These are phyloP conservation scores for Vigna mungo DNA, from an alignment of 306 rosid genomes.

Conservation along the genomic window DNA sequence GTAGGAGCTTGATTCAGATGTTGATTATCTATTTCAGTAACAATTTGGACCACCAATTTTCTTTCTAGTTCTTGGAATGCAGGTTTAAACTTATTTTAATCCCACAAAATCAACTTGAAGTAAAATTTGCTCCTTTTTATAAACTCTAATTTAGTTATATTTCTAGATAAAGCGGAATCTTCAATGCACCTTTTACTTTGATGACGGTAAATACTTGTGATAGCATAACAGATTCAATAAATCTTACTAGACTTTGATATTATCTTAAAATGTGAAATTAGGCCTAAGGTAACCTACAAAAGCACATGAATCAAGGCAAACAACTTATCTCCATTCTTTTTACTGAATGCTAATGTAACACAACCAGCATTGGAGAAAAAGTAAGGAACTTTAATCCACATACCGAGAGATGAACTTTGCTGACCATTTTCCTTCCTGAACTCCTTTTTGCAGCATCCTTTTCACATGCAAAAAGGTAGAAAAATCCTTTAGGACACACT, in stretches of 20 bases:
- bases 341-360: constrained; percentile 7
- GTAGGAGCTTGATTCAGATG: constrained; percentile 3
- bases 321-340: constrained; percentile 4
- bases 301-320: background rate
- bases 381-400: constrained; percentile 29
- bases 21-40: constrained; percentile 1
- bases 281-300: too few relatives aligned
- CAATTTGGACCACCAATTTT: constrained; percentile 5
- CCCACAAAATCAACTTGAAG: too few relatives aligned
- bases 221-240: too few relatives aligned
- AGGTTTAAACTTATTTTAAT: too few relatives aligned
- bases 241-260: too few relatives aligned
- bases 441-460: constrained; percentile 94
- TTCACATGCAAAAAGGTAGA: constrained; percentile 46
- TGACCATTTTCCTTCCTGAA: constrained; percentile 85
- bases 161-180: too few relatives aligned
- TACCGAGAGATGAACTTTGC: constrained; percentile 94
- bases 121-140: too few relatives aligned
- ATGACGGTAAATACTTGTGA: too few relatives aligned
- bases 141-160: too few relatives aligned
- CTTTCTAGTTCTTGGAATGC: background rate
- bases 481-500: constrained; percentile 49
- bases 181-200: too few relatives aligned
- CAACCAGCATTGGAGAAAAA: constrained; percentile 11
- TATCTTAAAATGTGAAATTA: too few relatives aligned